Evolutionary conservation across 1,139 yeast species (phyloP), one percentile per base, ranked within the genome.

Genomic region (Magnusiomyces sp.): DNA sequence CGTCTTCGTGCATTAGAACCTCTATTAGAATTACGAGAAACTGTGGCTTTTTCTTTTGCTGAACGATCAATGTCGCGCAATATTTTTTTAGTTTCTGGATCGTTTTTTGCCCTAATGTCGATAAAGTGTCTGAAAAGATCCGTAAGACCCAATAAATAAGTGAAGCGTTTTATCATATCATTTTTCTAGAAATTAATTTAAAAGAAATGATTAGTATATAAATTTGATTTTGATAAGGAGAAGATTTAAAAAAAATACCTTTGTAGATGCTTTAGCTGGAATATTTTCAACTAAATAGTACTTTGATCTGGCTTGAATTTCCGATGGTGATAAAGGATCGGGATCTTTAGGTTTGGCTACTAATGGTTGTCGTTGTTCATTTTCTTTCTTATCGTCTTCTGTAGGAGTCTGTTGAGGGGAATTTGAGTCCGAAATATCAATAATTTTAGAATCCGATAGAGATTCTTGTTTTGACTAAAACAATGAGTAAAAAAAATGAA

Each of bases 51-150:
- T 16, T 32, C 20, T 23, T 23, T 23, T 5, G 29, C 29, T 13
- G 47, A 39, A 17, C 53, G 50, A 59, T 81, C 88, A 38, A 79
- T 71, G 49, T 74, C 77, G 53, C 76, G 73, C 50, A 84, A 70
- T 37, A 83, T 71, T 54, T 74, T 74, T 63, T 75, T 75, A 62
- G 90, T 80, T 29, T 72, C 74, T n/a, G 81, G 78, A 63, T 90
- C 96, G 59, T 81, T 83, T 38, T 83, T 75, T 4, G 95, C 92
- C 56, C 83, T 80, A 46, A 82, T 72, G 62, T 89, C 94, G 56
- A 92, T 88, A 65, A 92, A 92, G 63, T 90, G 94, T 47, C 95
- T 80, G 64, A 92, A 92, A 50, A 90, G 72, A 48, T 88, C 95
- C 2, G 96, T 87, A 48, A 92, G 72, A 0, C 94, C 90, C 46